A percentile compares a stretch with the other conserved stretches of the same genome.
These are phyloP conservation scores for Fusarium oligoseptatum DNA, from an alignment of 2,329 filamentous ascomycete genomes.

Conservation along the genomic window DNA sequence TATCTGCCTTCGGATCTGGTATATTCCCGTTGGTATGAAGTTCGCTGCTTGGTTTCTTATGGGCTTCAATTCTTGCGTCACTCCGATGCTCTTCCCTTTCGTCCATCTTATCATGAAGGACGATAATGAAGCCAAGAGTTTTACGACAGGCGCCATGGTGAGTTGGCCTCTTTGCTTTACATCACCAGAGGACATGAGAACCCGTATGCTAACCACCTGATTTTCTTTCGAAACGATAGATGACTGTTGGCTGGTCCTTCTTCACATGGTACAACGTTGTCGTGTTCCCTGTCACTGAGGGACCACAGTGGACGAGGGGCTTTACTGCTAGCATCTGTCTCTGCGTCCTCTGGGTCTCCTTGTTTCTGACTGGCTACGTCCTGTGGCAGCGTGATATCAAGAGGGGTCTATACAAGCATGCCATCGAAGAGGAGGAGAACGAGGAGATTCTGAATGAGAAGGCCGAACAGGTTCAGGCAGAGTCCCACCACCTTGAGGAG, in stretches of 20 bases:
- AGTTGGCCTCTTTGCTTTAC: not conserved
- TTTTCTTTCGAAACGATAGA: not conserved
- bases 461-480: not conserved
- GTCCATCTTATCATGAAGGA: constrained; percentile 1
- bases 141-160: not conserved
- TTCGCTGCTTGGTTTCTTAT: not conserved
- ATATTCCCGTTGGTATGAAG: not conserved
- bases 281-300: not conserved
- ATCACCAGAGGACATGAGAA: not conserved
- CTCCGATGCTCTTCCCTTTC: not conserved
- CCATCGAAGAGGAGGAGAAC: not conserved
- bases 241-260: not conserved
- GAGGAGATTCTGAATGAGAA: not conserved
- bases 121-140: not conserved
- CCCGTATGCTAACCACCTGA: not conserved
- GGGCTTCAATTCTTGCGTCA: not conserved
- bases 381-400: not conserved
- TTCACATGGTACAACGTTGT: not conserved
- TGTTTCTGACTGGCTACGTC: not conserved
- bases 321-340: not conserved
- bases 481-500: not conserved
- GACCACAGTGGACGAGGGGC: not conserved
- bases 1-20: not conserved
- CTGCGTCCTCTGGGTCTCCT: not conserved
- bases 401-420: not conserved